phyloP scores from a whole-genome alignment of 345 rosid species.

The Ricinus communis region DNA sequence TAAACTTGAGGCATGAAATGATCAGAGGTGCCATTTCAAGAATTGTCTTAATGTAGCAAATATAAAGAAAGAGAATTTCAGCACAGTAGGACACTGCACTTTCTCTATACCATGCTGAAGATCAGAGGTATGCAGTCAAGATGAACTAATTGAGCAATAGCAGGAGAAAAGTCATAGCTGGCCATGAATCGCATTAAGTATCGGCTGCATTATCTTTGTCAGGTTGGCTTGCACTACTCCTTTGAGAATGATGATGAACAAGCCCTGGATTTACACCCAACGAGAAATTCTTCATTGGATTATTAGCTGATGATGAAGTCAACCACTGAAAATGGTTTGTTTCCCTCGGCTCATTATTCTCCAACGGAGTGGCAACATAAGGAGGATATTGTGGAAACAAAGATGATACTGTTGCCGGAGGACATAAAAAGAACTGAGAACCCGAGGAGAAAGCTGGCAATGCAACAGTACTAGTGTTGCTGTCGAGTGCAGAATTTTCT shows the following conservation, averaged over 20 bases:
- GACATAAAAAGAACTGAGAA: conserved; percentile 57
- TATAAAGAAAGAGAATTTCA: no score
- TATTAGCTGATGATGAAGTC: conserved; percentile 11
- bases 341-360: conserved; percentile 13
- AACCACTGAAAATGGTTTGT: conserved; percentile 23
- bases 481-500: conserved; percentile 33
- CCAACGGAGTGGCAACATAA: conserved; percentile 21
- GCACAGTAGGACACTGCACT: no score
- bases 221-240: conserved; percentile 11
- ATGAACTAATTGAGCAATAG: no score
- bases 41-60: no score
- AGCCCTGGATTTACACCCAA: conserved; percentile 38
- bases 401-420: conserved; percentile 55
- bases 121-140: no score
- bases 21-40: no score
- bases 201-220: conserved; percentile 21
- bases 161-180: not conserved
- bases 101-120: no score
- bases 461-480: conserved; percentile 13
- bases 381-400: conserved; percentile 59
- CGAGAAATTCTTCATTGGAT: conserved; percentile 40
- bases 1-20: no score
- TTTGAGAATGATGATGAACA: conserved; percentile 28
- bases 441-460: conserved; percentile 36
- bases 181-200: not conserved